phyloP scores from a whole-genome alignment of 139 green algal species.

The Chlorella sp. region DNA sequence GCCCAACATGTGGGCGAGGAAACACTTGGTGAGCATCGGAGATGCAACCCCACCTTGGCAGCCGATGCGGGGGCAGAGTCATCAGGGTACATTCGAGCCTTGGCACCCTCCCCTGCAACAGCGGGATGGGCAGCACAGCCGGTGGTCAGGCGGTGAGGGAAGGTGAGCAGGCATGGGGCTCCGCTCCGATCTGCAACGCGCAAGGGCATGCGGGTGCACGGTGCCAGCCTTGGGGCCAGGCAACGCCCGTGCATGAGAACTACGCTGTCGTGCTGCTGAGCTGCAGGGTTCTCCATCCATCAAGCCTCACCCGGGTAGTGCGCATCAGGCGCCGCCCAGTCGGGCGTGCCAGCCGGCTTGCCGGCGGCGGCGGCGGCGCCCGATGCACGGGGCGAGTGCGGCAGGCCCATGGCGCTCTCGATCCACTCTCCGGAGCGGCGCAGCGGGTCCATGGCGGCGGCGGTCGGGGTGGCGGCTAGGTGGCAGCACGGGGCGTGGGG shows the following conservation, averaged over 20 bases:
- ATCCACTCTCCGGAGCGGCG: background rate
- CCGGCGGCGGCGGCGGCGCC: background rate
- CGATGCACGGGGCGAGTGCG: background rate
- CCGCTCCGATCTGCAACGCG: too few species aligned
- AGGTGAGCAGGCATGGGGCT: too few species aligned
- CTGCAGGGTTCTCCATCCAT: background rate
- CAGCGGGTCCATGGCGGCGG: background rate
- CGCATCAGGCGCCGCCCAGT: background rate
- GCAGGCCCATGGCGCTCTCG: background rate
- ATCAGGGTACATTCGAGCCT: background rate
- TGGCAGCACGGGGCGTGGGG: too few species aligned
- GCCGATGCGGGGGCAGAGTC: background rate
- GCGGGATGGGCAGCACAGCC: too few species aligned
- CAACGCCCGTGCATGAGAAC: background rate
- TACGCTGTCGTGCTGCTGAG: background rate
- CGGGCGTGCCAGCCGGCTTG: background rate
- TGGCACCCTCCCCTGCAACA: background rate
- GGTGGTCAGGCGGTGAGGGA: too few species aligned
- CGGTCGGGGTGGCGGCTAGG: too few species aligned
- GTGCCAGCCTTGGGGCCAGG: background rate
- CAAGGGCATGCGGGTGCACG: background rate
- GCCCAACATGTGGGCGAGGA: too few species aligned
- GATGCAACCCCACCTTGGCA: background rate
- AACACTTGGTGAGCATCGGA: too few species aligned
- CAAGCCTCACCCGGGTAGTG: constrained; percentile 4